phyloP scores from a whole-genome alignment of 768 basidiomycete species.

The Lentinula sp. region DNA sequence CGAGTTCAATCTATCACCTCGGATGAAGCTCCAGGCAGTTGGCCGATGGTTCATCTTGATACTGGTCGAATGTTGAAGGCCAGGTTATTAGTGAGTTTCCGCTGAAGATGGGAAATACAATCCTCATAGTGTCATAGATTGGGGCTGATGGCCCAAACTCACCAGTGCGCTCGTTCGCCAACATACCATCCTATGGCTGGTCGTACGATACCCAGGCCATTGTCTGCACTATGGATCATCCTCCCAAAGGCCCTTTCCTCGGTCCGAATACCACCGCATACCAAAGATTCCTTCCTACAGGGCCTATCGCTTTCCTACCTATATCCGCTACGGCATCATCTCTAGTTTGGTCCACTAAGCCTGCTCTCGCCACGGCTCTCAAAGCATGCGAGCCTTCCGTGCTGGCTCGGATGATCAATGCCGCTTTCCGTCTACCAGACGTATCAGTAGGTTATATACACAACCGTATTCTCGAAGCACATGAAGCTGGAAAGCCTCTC shows the following conservation, averaged over 20 bases:
- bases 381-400: constrained; percentile 58
- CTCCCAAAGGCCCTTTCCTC: constrained; percentile 56
- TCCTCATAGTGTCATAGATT: constrained; percentile 41
- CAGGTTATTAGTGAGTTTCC: constrained; percentile 59
- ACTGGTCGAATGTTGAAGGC: constrained; percentile 61
- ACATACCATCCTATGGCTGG: constrained; percentile 88
- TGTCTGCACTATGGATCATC: constrained; percentile 82
- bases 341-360: constrained; percentile 91
- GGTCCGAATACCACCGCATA: constrained; percentile 76
- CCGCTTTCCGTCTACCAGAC: constrained; percentile 81
- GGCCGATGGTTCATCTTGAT: constrained; percentile 77
- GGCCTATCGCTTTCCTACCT: constrained; percentile 93
- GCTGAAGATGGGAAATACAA: background rate
- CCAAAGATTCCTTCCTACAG: constrained; percentile 92
- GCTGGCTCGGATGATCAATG: constrained; percentile 76
- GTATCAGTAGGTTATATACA: constrained; percentile 67
- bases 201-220: constrained; percentile 84
- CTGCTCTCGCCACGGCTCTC: constrained; percentile 66
- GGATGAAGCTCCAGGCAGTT: constrained; percentile 47
- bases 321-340: constrained; percentile 74
- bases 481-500: constrained; percentile 36
- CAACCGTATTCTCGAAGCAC: constrained; percentile 49
- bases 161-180: constrained; percentile 81
- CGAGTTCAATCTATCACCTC: constrained; percentile 72
- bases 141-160: constrained; percentile 97